Percentiles rank a stretch among this genome's conserved stretches.
Evolutionary conservation across 2,329 filamentous ascomycete species (phyloP).

Genomic region (Alternaria hordeiaustralica): DNA sequence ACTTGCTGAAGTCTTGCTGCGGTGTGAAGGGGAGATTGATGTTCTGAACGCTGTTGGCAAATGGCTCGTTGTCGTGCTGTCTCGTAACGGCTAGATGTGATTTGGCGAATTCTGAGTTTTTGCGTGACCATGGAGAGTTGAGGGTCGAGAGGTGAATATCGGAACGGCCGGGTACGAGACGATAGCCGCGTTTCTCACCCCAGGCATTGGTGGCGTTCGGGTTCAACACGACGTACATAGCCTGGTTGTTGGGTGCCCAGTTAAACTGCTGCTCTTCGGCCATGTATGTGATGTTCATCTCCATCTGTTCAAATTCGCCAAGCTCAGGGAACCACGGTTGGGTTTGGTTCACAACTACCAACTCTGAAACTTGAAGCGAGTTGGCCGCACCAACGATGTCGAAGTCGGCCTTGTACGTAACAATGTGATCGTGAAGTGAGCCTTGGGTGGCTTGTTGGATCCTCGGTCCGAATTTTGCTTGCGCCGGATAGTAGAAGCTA

Average conservation of each 20-base stretch:
- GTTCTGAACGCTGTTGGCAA: slow-evolving; percentile 46
- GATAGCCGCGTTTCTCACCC: slow-evolving; percentile 61
- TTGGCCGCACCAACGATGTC: slow-evolving; percentile 47
- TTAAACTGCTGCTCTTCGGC: slow-evolving; percentile 55
- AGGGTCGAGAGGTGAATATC: slow-evolving; percentile 45
- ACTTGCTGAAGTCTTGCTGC: slow-evolving; percentile 58
- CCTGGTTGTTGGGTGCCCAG: slow-evolving; percentile 55
- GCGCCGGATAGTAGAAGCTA: slow-evolving; percentile 40
- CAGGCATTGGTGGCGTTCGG: slow-evolving; percentile 56
- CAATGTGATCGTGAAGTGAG: slow-evolving; percentile 25
- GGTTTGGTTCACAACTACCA: neutral
- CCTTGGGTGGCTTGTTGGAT: slow-evolving; percentile 48
- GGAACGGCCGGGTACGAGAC: slow-evolving; percentile 43
- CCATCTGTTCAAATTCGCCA: slow-evolving; percentile 38
- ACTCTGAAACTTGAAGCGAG: slow-evolving; percentile 40
- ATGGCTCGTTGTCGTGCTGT: slow-evolving; percentile 57
- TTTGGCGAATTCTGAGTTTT: slow-evolving; percentile 46
- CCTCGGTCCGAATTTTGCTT: slow-evolving; percentile 47
- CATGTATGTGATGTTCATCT: slow-evolving; percentile 41
- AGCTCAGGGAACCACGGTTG: slow-evolving; percentile 41
- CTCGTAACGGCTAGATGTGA: slow-evolving; percentile 51
- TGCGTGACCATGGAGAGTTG: slow-evolving; percentile 46
- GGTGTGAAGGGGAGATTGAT: slow-evolving; percentile 49
- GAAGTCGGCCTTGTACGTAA: slow-evolving; percentile 52
- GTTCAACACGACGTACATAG: slow-evolving; percentile 60